phyloP scores from a whole-genome alignment of 768 basidiomycete genomes.

The Lentinula raphanica region DNA sequence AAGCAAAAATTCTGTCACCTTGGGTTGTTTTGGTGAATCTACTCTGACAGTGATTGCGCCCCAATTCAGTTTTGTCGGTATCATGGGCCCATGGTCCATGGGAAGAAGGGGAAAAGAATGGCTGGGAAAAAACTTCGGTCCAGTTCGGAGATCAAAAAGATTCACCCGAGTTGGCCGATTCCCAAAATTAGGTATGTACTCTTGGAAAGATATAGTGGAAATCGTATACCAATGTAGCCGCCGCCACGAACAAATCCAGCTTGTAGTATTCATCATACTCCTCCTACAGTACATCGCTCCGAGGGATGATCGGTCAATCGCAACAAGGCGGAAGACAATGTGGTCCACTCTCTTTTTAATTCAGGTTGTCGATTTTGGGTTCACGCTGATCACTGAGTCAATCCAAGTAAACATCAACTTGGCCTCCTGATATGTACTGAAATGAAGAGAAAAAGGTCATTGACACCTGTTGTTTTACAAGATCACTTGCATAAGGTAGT shows the following conservation, averaged over 20 bases:
- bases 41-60: too few relatives aligned
- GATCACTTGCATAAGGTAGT: too few relatives aligned
- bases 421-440: background rate
- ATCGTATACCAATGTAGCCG: background rate
- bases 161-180: too few relatives aligned
- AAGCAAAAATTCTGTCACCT: background rate
- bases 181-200: background rate
- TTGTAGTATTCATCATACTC: too few relatives aligned
- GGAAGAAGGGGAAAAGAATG: background rate
- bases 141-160: conserved; percentile 3
- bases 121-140: background rate
- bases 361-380: too few relatives aligned
- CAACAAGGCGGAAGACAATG: background rate
- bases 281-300: too few relatives aligned
- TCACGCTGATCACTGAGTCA: too few relatives aligned
- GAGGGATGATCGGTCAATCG: background rate
- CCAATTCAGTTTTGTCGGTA: background rate
- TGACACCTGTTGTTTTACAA: background rate
- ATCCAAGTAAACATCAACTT: background rate
- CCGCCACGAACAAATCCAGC: background rate
- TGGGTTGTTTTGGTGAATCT: background rate
- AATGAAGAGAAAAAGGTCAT: background rate
- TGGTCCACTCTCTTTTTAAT: background rate
- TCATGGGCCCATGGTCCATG: too few relatives aligned
- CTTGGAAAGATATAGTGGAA: background rate